Percentiles rank a stretch among this genome's conserved stretches.
phyloP scores from a whole-genome alignment of 352 stramenopile genomes.

The Stephanocyclus meneghinianus region DNA sequence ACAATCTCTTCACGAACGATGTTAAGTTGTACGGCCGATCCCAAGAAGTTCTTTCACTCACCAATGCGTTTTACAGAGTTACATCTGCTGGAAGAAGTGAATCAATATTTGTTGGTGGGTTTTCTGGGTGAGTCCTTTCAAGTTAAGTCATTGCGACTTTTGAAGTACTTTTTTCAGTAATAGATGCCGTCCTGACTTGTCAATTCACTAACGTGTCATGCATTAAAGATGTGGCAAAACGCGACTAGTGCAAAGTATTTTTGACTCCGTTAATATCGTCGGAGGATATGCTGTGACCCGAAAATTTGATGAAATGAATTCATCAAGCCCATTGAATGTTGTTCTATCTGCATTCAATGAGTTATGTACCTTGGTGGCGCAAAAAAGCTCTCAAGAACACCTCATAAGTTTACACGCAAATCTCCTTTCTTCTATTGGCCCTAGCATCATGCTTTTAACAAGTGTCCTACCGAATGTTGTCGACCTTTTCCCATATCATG shows the following conservation, averaged over 20 bases:
- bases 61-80: conserved; percentile 23
- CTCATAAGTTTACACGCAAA: conserved; percentile 13
- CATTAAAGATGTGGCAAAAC: not conserved
- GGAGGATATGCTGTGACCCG: not conserved
- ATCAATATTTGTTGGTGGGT: conserved; percentile 46
- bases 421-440: conserved; percentile 36
- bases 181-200: too few relatives aligned
- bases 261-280: not conserved
- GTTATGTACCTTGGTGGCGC: conserved; percentile 26
- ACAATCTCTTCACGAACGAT: not conserved
- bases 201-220: too few relatives aligned
- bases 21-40: conserved; percentile 13
- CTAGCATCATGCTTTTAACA: conserved; percentile 16
- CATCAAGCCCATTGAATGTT: conserved; percentile 29
- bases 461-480: conserved; percentile 27
- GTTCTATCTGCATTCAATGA: conserved; percentile 48
- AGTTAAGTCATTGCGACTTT: too few relatives aligned
- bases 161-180: too few relatives aligned
- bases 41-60: conserved; percentile 20
- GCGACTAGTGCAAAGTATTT: not conserved
- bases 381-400: conserved; percentile 14
- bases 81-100: conserved; percentile 21
- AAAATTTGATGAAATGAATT: conserved; percentile 42
- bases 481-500: conserved; percentile 3
- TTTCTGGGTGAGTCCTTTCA: not conserved